Base-by-base conservation (phyloP, 495 filamentous ascomycete species). In the Letharia lupina region DNA sequence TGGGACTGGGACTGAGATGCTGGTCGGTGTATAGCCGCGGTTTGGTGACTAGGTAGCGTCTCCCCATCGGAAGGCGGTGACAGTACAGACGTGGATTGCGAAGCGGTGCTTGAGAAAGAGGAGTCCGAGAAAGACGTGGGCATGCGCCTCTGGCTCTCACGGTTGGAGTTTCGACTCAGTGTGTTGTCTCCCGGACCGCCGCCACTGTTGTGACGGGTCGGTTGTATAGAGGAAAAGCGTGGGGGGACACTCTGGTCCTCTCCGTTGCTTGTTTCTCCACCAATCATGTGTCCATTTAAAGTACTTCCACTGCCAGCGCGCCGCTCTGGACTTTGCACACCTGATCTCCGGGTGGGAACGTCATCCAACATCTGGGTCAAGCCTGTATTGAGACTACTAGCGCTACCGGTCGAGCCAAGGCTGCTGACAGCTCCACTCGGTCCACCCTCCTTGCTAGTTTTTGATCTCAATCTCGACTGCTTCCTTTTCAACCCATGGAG, bases 401-500 rank as follows among this genome's bases (percentile, higher is more conserved):
- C 74, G 61, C 88, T 91, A 31, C 76, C 69, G 23, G 79, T 74
- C n/a, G 75, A 71, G 54, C 65, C 68, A 58, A 62, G 66, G 16
- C 75, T 37, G 16, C 28, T 56, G 31, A 15, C 69, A 37, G 80
- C 75, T 47, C 74, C 77, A 28, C 68, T 75, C n/a, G 78, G 75
- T 23, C 83, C 80, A 68, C 82, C 84, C 35, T 95, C 91, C 69
- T 86, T 83, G 48, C 85, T 81, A 67, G 89, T 87, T 60, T 88
- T 90, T 69, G 93, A 91, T 41, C 94, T 84, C 70, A 98, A 75
- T 68, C 89, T 90, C 65, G 93, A 91, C 70, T 98, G 94, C 76
- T 98, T 98, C 75, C 92, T 86, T 77, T 98, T 98, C 45, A 98
- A 76, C 4, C 94, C 94, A 75, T 98, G 93, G 13, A 98, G 84